Conservation (phyloP, 2,329 filamentous ascomycete species). For the Lachnellula hyalina region DNA sequence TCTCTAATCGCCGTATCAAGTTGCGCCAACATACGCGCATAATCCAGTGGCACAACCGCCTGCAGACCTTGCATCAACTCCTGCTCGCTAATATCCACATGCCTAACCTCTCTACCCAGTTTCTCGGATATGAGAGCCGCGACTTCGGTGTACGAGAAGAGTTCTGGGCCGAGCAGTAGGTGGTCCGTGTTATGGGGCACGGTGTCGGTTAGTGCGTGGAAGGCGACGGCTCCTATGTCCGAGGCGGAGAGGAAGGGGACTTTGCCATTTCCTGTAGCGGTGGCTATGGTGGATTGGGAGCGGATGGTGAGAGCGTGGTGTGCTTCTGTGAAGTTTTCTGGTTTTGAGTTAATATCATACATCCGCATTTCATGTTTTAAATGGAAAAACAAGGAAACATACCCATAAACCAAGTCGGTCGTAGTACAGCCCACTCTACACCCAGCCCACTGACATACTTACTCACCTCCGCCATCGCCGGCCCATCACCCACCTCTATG, state of each 20-base stretch:
- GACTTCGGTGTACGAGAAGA: slow-evolving; percentile 32
- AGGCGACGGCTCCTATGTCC: slow-evolving; percentile 43
- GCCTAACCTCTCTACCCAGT: slow-evolving; percentile 14
- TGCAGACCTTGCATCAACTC: slow-evolving; percentile 10
- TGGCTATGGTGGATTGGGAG: slow-evolving; percentile 38
- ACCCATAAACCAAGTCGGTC: slow-evolving; percentile 47
- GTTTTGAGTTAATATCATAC: slow-evolving; percentile 15
- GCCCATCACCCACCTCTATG: slow-evolving; percentile 33
- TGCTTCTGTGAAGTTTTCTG: slow-evolving; percentile 40
- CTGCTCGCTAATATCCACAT: slow-evolving; percentile 16
- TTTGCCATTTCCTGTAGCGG: slow-evolving; percentile 39
- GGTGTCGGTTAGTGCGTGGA: slow-evolving; percentile 35
- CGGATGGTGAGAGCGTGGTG: slow-evolving; percentile 32
- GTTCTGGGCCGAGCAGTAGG: slow-evolving; percentile 31
- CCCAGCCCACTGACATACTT: slow-evolving; percentile 35
- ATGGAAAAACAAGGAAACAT: slow-evolving; percentile 11
- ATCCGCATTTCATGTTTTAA: background rate
- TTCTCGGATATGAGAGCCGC: slow-evolving; percentile 13
- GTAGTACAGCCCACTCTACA: slow-evolving; percentile 39
- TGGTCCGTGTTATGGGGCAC: slow-evolving; percentile 38
- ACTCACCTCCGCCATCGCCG: slow-evolving; percentile 34
- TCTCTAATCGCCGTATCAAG: slow-evolving; percentile 18
- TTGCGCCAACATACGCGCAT: slow-evolving; percentile 15
- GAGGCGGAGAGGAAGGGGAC: slow-evolving; percentile 42
- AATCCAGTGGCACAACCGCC: slow-evolving; percentile 11